Percentiles rank a stretch among this genome's conserved stretches.
phyloP scores from a whole-genome alignment of 2,329 filamentous ascomycete species.

The Byssochlamys sp. region DNA sequence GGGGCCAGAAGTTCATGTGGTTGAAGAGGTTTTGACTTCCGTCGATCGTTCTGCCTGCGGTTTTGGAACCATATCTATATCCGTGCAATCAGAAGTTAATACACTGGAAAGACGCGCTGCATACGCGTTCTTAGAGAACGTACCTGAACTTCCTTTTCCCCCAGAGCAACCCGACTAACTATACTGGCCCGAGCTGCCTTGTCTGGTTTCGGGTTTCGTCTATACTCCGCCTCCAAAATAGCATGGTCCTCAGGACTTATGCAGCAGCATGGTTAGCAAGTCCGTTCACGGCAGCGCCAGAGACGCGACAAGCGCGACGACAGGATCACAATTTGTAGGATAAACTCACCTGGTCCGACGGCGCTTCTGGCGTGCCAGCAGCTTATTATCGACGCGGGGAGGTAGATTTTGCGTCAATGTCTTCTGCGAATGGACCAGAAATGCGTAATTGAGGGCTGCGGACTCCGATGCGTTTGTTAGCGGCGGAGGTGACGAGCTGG shows the following conservation, averaged over 20 bases:
- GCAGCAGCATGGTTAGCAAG: constrained; percentile 7
- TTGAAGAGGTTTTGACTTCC: constrained; percentile 74
- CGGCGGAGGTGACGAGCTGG: constrained; percentile 24
- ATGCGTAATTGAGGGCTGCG: constrained; percentile 39
- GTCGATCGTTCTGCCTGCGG: constrained; percentile 79
- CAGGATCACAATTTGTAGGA: neutral
- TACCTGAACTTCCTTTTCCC: constrained; percentile 95
- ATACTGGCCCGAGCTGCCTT: constrained; percentile 78
- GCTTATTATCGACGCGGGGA: constrained; percentile 50
- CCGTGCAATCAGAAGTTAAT: neutral
- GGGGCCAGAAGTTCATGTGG: constrained; percentile 58
- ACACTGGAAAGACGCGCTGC: neutral
- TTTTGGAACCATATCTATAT: constrained; percentile 98
- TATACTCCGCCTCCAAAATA: constrained; percentile 76
- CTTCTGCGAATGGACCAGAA: constrained; percentile 51
- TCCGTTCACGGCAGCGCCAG: neutral
- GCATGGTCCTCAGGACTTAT: constrained; percentile 75
- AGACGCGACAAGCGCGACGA: neutral
- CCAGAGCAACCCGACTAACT: constrained; percentile 73
- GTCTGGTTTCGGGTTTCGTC: constrained; percentile 78
- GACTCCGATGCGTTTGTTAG: constrained; percentile 23
- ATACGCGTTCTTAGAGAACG: constrained; percentile 24
- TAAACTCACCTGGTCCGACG: constrained; percentile 50
- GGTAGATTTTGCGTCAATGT: constrained; percentile 48
- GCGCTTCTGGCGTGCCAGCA: constrained; percentile 51